Base-by-base conservation (phyloP, 768 basidiomycete genomes). In the Agaricus blazei region DNA sequence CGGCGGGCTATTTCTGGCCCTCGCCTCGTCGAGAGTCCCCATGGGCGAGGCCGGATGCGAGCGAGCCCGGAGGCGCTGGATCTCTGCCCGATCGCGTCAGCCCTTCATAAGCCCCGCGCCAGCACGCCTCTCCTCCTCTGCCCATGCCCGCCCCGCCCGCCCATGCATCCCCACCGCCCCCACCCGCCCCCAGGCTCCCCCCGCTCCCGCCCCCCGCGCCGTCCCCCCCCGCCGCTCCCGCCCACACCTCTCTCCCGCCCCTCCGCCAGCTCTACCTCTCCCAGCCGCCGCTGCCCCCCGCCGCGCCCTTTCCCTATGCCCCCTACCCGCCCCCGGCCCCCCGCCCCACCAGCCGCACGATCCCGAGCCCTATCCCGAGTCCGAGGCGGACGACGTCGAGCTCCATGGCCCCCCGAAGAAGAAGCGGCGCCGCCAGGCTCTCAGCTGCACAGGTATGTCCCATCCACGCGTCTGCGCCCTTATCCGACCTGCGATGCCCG, bases 391-490 rank as follows among this genome's bases (percentile, higher is more conserved):
- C 42, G 80, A 77, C 24, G 72, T 76, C 42, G 68, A 74, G 9
- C 78, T 77, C 44, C 79, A 76, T 48, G 77, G 77, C 41, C 88
- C 83, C 14, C 83, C 83, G 14, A 91, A 90, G 77, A 90, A 90
- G 80, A 92, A 90, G 70, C 75, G 90, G 51, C 77, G 90, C 51
- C 74, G 90, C 44, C 89, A 92, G 66, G 89, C 90, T 38, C 71
- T 92, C 61, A 92, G 89, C 65, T 92, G 90, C 69, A 92, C 89
- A 51, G 89, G 89, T 90, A 67, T 72, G 78, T 19, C 19, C 19
- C 19, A 19, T 19, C 19, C 19, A 19, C 72, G 61, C 60, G 4
- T 34, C 34, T 34, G 19, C 34, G 34, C 34, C 34, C 34, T 34
- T 8, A 6, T 34, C 34, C 19, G 19, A 19, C 19, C 19, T 19